phyloP scores from a whole-genome alignment of 1,284 basidiomycete species.

The Pseudozyma thailandica region DNA sequence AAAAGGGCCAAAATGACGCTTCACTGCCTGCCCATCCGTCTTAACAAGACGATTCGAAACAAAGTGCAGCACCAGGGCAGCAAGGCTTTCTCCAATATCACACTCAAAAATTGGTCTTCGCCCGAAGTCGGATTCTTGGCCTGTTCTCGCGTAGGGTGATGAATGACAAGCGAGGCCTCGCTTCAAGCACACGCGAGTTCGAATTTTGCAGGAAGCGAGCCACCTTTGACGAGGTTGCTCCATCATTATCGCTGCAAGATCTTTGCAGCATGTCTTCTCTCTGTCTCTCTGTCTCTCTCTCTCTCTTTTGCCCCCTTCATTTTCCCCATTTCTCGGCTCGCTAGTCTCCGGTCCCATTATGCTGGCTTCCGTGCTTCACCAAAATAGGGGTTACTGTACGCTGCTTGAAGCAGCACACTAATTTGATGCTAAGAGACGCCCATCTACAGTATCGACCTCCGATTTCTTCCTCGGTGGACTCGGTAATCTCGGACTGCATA shows the following conservation, averaged over 20 bases:
- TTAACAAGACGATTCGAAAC: too few species aligned
- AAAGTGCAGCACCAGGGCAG: too few species aligned
- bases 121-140: too few species aligned
- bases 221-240: not conserved
- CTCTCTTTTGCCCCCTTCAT: not conserved
- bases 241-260: not conserved
- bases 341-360: conserved; percentile 5
- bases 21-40: too few species aligned
- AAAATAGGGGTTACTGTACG: conserved; percentile 6
- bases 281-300: not conserved
- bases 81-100: too few species aligned
- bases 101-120: too few species aligned
- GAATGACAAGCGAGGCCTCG: conserved; percentile 13
- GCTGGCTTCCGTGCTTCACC: not conserved
- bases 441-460: too few species aligned
- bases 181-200: conserved; percentile 11
- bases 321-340: not conserved
- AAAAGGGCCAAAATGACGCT: conserved; percentile 9
- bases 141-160: too few species aligned
- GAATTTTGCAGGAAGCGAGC: not conserved
- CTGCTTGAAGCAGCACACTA: not conserved
- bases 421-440: too few species aligned
- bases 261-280: not conserved
- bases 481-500: too few species aligned
- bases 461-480: too few species aligned